Percentiles rank a stretch among this genome's conserved stretches.
These are phyloP conservation scores for Chenopodium quinoa DNA, from an alignment of 148 eudicot genomes.

Conservation along the genomic window DNA sequence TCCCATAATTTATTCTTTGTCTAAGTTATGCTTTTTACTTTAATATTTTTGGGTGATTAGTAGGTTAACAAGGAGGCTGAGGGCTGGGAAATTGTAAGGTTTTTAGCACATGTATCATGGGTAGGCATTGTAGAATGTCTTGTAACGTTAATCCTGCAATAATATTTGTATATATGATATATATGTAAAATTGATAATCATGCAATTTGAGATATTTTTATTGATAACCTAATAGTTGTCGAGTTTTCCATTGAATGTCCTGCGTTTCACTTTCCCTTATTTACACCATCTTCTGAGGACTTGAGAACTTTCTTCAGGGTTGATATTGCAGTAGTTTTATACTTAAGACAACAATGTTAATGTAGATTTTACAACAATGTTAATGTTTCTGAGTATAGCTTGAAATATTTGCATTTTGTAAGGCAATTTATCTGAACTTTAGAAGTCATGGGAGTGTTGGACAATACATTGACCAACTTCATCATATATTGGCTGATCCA, in stretches of 20 bases:
- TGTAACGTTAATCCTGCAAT: constrained; percentile 20
- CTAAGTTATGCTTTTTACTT: constrained; percentile 24
- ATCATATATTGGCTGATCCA: too few relatives aligned
- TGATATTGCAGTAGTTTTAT: too few relatives aligned
- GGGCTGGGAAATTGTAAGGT: constrained; percentile 12
- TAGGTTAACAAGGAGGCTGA: constrained; percentile 30
- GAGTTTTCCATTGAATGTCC: not conserved
- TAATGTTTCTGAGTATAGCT: too few relatives aligned
- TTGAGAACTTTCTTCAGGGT: too few relatives aligned
- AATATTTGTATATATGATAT: constrained; percentile 23
- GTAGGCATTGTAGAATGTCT: constrained; percentile 21
- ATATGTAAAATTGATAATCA: constrained; percentile 27
- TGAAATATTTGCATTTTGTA: too few relatives aligned
- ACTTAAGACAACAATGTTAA: too few relatives aligned
- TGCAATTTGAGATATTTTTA: constrained; percentile 1
- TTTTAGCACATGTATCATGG: constrained; percentile 20
- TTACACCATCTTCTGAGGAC: too few relatives aligned
- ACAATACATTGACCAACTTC: too few relatives aligned
- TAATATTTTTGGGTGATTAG: constrained; percentile 13
- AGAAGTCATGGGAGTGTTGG: too few relatives aligned
- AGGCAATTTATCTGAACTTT: too few relatives aligned
- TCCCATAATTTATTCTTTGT: constrained; percentile 35
- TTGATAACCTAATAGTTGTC: not conserved
- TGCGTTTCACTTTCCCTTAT: not conserved
- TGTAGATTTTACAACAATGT: too few relatives aligned